phyloP scores from a whole-genome alignment of 805 yeast genomes.

The Metschnikowia lochheadii region DNA sequence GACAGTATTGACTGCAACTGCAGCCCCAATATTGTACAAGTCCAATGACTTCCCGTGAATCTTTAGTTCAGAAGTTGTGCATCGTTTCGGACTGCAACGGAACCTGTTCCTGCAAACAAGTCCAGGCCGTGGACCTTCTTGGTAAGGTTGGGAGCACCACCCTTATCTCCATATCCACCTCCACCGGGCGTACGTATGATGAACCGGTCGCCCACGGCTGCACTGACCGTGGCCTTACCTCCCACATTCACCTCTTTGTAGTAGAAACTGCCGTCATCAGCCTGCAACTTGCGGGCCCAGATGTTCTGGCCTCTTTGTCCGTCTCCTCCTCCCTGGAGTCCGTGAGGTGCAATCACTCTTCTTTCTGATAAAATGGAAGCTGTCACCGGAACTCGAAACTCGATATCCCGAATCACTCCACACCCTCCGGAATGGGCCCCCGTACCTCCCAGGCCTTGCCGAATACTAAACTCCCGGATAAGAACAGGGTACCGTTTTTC shows the following conservation, averaged over 20 bases:
- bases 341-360: conserved; percentile 80
- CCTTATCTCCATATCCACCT: conserved; percentile 36
- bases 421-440: conserved; percentile 16
- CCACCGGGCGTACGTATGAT: conserved; percentile 43
- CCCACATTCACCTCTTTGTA: conserved; percentile 17
- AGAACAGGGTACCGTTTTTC: conserved; percentile 20
- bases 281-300: conserved; percentile 27
- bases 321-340: conserved; percentile 74
- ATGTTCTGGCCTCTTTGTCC: conserved; percentile 62
- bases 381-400: conserved; percentile 18
- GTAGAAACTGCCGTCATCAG: conserved; percentile 21
- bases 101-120: conserved; percentile 30
- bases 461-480: conserved; percentile 16
- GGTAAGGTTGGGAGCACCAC: conserved; percentile 2
- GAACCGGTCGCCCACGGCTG: conserved; percentile 38
- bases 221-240: conserved; percentile 21
- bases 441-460: conserved; percentile 15
- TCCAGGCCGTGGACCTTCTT: conserved; percentile 14
- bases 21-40: too few species aligned
- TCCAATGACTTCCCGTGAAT: too few species aligned
- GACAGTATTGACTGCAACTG: too few species aligned
- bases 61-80: conserved; percentile 35
- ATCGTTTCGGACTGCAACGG: conserved; percentile 30
- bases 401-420: conserved; percentile 19
- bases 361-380: conserved; percentile 70